phyloP scores from a whole-genome alignment of 306 rosid species.

The Quercus mongolica region DNA sequence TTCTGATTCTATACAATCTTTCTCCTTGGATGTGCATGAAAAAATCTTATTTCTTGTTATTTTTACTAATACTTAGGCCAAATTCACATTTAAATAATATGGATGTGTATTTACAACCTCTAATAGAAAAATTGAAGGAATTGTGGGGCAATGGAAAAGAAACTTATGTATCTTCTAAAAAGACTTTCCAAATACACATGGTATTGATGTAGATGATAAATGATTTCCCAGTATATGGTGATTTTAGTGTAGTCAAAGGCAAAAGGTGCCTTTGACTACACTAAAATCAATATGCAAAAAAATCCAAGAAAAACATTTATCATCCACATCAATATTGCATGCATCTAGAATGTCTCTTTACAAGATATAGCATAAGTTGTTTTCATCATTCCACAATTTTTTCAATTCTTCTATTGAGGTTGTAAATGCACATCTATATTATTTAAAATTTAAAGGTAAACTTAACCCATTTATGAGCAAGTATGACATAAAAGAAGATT shows the following conservation, averaged over 20 bases:
- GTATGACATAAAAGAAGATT: not conserved
- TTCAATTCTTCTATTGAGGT: not conserved
- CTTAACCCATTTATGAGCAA: not conserved
- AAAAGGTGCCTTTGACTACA: too few species aligned
- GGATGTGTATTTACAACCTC: not conserved
- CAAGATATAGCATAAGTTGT: not conserved
- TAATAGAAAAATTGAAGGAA: not conserved
- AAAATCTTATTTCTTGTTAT: not conserved
- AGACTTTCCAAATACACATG: too few species aligned
- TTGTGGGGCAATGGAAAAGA: not conserved
- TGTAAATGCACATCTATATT: not conserved
- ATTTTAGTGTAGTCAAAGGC: too few species aligned
- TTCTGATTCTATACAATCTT: not conserved
- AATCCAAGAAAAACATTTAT: too few species aligned
- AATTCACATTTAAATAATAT: not conserved
- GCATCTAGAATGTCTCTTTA: too few species aligned
- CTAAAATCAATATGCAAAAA: too few species aligned
- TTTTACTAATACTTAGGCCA: not conserved
- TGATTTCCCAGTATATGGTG: too few species aligned
- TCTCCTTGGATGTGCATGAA: not conserved
- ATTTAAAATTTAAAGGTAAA: not conserved
- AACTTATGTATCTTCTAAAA: not conserved
- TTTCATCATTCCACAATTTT: not conserved
- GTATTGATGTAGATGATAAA: too few species aligned
- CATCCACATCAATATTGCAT: too few species aligned